Conservation (phyloP, 768 basidiomycete species). For the Pleurotus ostreatus region DNA sequence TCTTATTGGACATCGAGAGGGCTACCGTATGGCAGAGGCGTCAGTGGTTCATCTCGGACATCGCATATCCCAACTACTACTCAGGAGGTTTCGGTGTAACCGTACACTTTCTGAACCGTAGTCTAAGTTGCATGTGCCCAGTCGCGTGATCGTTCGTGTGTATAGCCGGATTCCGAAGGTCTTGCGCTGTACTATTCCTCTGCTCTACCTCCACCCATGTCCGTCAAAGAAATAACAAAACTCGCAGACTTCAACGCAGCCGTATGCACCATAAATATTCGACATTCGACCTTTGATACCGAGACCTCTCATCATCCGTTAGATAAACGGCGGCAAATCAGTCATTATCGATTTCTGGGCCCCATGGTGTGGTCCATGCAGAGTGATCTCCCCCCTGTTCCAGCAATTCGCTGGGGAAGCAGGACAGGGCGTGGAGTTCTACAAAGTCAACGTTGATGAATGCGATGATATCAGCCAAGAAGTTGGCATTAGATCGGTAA, state of each 20-base stretch:
- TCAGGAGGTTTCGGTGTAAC: too few relatives aligned
- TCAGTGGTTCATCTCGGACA: too few relatives aligned
- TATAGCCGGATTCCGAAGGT: too few relatives aligned
- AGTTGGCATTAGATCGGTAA: conserved; percentile 58
- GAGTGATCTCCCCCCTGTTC: conserved; percentile 62
- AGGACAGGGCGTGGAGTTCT: conserved; percentile 44
- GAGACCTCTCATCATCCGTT: not conserved
- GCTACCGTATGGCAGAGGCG: too few relatives aligned
- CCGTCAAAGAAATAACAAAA: not conserved
- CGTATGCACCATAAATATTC: not conserved
- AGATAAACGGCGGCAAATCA: conserved; percentile 45
- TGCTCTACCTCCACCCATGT: not conserved
- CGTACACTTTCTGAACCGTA: too few relatives aligned
- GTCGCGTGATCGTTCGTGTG: too few relatives aligned
- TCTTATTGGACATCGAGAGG: too few relatives aligned
- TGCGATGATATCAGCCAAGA: conserved; percentile 44
- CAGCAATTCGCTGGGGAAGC: conserved; percentile 30
- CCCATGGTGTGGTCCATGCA: conserved; percentile 77
- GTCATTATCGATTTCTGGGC: conserved; percentile 74
- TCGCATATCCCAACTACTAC: too few relatives aligned
- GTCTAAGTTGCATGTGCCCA: too few relatives aligned
- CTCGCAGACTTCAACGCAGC: not conserved
- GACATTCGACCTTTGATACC: not conserved
- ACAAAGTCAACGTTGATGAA: conserved; percentile 60
- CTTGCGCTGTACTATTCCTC: not conserved